phyloP scores from a whole-genome alignment of 129 eudicot species.

The Kitagawia praeruptora region DNA sequence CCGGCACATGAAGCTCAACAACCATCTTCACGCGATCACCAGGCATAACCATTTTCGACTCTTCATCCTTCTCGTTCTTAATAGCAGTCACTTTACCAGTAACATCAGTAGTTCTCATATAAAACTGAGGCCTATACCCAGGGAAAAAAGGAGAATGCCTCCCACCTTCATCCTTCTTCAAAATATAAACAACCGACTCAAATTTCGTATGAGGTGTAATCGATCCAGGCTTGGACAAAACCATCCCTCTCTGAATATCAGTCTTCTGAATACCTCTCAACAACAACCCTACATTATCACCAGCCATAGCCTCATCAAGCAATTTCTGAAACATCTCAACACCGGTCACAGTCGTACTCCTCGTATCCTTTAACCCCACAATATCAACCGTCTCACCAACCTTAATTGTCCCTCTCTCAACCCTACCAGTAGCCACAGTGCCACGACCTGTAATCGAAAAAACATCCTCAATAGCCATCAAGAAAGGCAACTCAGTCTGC shows the following conservation, averaged over 20 bases:
- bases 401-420: conserved; percentile 38
- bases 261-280: conserved; percentile 36
- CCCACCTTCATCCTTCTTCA: conserved; percentile 59
- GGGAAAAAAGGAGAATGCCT: conserved; percentile 48
- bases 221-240: conserved; percentile 37
- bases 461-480: conserved; percentile 44
- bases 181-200: conserved; percentile 32
- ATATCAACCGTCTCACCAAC: conserved; percentile 40
- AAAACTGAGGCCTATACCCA: conserved; percentile 52
- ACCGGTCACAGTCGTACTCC: conserved; percentile 40
- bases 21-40: conserved; percentile 54
- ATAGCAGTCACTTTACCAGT: conserved; percentile 36
- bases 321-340: conserved; percentile 54
- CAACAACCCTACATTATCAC: conserved; percentile 47
- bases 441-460: conserved; percentile 46
- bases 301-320: conserved; percentile 47
- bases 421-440: conserved; percentile 49
- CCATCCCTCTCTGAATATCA: conserved; percentile 51
- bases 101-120: conserved; percentile 51
- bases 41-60: conserved; percentile 59
- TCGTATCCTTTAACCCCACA: conserved; percentile 37
- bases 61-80: conserved; percentile 44
- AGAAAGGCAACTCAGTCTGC: conserved; percentile 36
- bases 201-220: conserved; percentile 40
- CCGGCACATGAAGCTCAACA: conserved; percentile 44